These are phyloP conservation scores for Brassica incana DNA, from an alignment of 345 rosid species.

Conservation along the genomic window DNA sequence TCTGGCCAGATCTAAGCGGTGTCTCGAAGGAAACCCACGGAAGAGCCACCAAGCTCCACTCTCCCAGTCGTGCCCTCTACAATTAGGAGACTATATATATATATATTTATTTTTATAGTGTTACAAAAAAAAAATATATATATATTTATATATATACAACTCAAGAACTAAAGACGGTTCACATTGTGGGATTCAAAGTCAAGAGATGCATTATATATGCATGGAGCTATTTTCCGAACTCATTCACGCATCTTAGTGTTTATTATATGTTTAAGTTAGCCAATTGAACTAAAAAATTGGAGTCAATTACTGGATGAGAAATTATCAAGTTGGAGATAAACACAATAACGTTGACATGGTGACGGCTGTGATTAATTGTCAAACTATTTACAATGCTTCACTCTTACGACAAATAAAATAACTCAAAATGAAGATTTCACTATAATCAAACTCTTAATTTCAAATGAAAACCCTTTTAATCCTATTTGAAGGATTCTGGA, in stretches of 20 bases:
- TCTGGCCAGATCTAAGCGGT: no score
- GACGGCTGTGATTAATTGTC: background rate
- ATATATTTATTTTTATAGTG: background rate
- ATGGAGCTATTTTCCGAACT: constrained; percentile 1
- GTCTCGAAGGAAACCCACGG: no score
- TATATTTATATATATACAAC: background rate
- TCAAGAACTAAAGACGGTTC: background rate
- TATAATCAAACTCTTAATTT: background rate
- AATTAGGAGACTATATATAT: background rate
- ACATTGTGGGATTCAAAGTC: constrained; percentile 12
- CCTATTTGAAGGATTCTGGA: background rate
- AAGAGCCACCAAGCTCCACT: no score
- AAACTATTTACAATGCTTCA: background rate
- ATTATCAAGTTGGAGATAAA: background rate
- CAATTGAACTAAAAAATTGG: background rate
- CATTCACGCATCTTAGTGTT: background rate
- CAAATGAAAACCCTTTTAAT: background rate
- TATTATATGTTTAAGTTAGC: background rate
- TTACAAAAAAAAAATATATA: no score
- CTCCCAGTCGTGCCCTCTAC: no score
- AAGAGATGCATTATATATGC: constrained; percentile 12
- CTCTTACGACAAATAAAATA: background rate
- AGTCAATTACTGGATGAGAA: background rate
- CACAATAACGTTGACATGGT: background rate
- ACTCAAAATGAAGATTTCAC: background rate